Evolutionary conservation across 345 rosid genomes (phyloP).

Genomic region (Eucalyptus regnans): DNA sequence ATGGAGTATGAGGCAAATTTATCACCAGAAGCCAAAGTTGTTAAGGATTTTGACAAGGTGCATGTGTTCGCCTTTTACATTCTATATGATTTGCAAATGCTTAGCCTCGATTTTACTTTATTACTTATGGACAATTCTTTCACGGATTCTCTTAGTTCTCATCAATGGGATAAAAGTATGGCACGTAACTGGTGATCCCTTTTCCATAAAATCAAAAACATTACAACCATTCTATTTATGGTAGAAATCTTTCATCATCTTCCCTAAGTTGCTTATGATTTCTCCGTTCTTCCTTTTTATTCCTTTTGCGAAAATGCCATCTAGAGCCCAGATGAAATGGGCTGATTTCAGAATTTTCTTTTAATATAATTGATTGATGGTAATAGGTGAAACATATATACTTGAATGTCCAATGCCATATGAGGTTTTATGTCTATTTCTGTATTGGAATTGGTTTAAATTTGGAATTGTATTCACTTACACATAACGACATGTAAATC

Average conservation of each 20-base stretch:
- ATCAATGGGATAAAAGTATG: neutral
- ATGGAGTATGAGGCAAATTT: constrained; percentile 81
- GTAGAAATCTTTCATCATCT: neutral
- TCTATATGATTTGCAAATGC: neutral
- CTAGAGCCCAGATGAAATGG: neutral
- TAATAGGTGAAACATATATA: neutral
- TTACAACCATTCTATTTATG: neutral
- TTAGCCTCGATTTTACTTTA: neutral
- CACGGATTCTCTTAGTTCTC: neutral
- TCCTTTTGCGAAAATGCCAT: neutral
- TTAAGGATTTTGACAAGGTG: constrained; percentile 94
- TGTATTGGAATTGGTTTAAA: neutral
- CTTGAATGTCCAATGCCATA: neutral
- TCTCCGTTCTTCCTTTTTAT: neutral
- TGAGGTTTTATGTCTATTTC: neutral
- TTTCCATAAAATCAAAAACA: neutral
- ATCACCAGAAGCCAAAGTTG: constrained; percentile 91
- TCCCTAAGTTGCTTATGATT: neutral
- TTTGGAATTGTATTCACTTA: neutral
- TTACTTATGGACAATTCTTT: neutral
- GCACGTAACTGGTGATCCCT: neutral
- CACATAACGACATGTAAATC: neutral
- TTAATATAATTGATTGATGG: neutral
- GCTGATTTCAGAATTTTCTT: neutral
- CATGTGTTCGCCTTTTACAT: neutral